Conservation (phyloP, 2,329 filamentous ascomycete genomes). For the Chaetomium globosum region DNA sequence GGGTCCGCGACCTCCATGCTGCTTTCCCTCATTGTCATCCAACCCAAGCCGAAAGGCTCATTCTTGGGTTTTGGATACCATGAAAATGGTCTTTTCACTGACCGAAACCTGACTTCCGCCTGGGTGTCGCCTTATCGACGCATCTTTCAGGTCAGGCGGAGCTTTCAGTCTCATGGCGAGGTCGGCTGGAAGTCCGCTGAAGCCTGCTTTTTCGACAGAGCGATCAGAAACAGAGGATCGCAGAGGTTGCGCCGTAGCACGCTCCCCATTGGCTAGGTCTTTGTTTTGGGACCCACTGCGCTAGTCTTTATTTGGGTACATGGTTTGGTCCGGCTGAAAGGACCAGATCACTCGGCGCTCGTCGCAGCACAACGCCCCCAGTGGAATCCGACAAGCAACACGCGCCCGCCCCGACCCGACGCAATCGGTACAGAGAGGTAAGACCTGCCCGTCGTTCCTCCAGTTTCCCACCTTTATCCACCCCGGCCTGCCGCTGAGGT, state of each 20-base stretch:
- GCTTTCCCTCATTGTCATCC: neutral
- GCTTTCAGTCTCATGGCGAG: neutral
- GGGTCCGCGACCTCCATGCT: neutral
- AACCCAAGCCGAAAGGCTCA: neutral
- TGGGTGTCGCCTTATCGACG: neutral
- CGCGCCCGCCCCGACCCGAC: conserved; percentile 32
- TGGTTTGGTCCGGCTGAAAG: conserved; percentile 35
- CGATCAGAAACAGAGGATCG: neutral
- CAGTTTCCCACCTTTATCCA: conserved; percentile 40
- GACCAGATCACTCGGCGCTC: conserved; percentile 33
- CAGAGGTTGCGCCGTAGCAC: conserved; percentile 7
- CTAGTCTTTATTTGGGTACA: conserved; percentile 30
- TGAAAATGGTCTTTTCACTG: neutral
- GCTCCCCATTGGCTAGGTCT: conserved; percentile 25
- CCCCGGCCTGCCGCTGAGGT: conserved; percentile 40
- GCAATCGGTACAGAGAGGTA: conserved; percentile 40
- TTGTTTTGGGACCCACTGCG: conserved; percentile 26
- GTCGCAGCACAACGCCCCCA: conserved; percentile 34
- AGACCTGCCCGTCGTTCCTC: conserved; percentile 40
- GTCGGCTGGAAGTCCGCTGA: neutral
- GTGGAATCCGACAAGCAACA: conserved; percentile 37
- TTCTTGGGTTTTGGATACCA: neutral
- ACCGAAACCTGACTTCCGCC: neutral
- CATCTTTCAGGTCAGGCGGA: neutral
- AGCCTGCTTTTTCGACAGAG: neutral